Conservation (phyloP, 2,329 filamentous ascomycete genomes). For the Hansfordia pulvinata region DNA sequence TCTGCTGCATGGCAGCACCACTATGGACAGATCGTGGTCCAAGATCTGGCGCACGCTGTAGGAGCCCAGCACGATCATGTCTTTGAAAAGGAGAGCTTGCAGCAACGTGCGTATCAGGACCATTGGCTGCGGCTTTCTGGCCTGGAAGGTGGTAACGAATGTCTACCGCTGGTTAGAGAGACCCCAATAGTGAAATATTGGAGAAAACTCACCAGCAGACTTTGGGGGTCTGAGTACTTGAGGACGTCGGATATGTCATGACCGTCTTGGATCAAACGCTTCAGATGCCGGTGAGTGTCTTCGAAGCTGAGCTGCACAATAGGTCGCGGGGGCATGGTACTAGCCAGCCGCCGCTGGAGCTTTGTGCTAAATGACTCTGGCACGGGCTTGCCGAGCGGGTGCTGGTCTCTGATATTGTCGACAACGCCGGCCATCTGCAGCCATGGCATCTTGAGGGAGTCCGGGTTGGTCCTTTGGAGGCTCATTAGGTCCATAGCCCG, state of each 20-base stretch:
- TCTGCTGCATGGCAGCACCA: conserved; percentile 58
- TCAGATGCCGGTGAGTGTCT: conserved; percentile 57
- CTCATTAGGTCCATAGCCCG: conserved; percentile 34
- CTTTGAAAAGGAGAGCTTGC: conserved; percentile 62
- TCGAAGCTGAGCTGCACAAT: conserved; percentile 67
- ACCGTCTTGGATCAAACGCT: conserved; percentile 58
- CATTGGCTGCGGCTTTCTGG: conserved; percentile 68
- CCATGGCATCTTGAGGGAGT: conserved; percentile 37
- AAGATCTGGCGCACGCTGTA: conserved; percentile 63
- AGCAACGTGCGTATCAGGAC: conserved; percentile 74
- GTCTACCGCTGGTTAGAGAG: conserved; percentile 33
- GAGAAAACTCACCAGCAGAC: conserved; percentile 44
- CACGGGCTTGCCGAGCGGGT: conserved; percentile 48
- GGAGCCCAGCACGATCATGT: conserved; percentile 53
- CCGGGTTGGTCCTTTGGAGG: conserved; percentile 26
- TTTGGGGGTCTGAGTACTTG: conserved; percentile 53
- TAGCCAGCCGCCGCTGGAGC: conserved; percentile 81
- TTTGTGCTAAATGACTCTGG: conserved; percentile 79
- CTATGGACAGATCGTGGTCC: conserved; percentile 66
- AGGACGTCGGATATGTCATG: conserved; percentile 55
- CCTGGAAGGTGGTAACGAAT: conserved; percentile 62
- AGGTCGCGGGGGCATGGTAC: conserved; percentile 83
- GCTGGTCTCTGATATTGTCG: conserved; percentile 42
- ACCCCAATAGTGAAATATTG: conserved; percentile 5
- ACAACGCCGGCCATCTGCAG: conserved; percentile 35